These are phyloP conservation scores for Oryza punctata DNA, from an alignment of 176 grass and related monocot genomes.

Conservation along the genomic window DNA sequence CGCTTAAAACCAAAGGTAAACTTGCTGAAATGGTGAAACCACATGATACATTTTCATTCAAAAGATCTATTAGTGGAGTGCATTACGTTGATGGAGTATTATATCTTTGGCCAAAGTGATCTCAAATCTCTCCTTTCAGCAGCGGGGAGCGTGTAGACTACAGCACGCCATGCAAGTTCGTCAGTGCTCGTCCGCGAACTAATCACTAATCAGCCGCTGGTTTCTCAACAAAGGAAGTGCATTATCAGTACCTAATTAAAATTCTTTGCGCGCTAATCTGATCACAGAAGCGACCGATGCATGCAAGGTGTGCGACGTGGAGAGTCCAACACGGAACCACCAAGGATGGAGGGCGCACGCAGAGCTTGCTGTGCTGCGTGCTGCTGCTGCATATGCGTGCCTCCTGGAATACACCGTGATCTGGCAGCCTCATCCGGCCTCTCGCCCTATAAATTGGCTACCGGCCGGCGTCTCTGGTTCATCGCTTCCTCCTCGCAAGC, in stretches of 20 bases:
- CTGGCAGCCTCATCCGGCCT: background rate
- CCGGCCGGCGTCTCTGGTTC: background rate
- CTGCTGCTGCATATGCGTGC: background rate
- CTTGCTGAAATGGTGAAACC: too few relatives aligned
- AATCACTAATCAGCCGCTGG: too few relatives aligned
- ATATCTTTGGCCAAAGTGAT: too few relatives aligned
- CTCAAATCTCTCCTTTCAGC: too few relatives aligned
- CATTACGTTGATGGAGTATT: too few relatives aligned
- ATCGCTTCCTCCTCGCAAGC: background rate
- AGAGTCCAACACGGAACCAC: conserved; percentile 6
- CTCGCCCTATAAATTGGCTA: conserved; percentile 4
- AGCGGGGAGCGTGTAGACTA: too few relatives aligned
- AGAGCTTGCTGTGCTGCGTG: conserved; percentile 2
- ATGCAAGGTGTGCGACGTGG: background rate
- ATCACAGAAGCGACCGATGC: background rate
- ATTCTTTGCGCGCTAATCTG: background rate
- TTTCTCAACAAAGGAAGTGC: background rate
- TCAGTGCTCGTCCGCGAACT: too few relatives aligned
- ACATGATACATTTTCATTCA: too few relatives aligned
- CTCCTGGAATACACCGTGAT: background rate
- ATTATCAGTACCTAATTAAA: background rate
- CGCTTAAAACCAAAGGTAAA: too few relatives aligned
- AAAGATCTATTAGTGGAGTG: too few relatives aligned
- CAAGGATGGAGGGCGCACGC: background rate
- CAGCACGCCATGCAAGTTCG: too few relatives aligned